Base-by-base conservation (phyloP, 2,329 filamentous ascomycete genomes). In the Cercospora sesami region DNA sequence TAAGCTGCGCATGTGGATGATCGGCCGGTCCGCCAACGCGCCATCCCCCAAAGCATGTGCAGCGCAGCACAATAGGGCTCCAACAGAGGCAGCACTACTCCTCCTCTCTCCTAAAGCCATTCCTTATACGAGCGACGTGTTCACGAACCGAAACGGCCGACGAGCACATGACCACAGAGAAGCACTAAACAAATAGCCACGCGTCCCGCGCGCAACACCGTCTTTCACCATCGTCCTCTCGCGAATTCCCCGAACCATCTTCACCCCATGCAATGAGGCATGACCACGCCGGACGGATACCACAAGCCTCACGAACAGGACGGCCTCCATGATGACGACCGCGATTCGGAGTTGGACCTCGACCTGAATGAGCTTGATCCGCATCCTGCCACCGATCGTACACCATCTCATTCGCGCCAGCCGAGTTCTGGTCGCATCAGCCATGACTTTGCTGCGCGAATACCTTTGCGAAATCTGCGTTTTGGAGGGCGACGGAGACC, bases 341-440 rank as follows among this genome's bases (percentile, higher is more conserved):
- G 73, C 77, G 91, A 94, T 78, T 92, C 90, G 60, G 91, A 94
- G 78, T 87, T 90, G 73, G 90, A 92, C 71, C 84, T 95, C 75
- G 90, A 94, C 75, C 85, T 93, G 73, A 86, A 92, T 76, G 92
- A 94, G 83, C 88, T 95, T 73, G 91, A 94, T 77, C 91, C 91
- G 23, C 74, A 74, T 18, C 74, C 65, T 77, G 77, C 66, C 23
- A 31, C 68, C 23, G 59, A 67, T 70, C 74, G 55, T 69, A 42
- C 62, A 12, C 66, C 26, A 57, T 33, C 64, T 8, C 42, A 64
- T 55, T 68, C 68, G n/a, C 51, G 65, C 63, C 60, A 68, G 57
- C 63, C 68, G 10, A 69, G 69, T 53, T 64, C 71, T 23, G 65
- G 67, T 45, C 72, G 73, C 67, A 67, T 65, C 51, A 75, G 75